Evolutionary conservation across 495 filamentous ascomycete genomes (phyloP).

Genomic region (Sordaria brevicollis): DNA sequence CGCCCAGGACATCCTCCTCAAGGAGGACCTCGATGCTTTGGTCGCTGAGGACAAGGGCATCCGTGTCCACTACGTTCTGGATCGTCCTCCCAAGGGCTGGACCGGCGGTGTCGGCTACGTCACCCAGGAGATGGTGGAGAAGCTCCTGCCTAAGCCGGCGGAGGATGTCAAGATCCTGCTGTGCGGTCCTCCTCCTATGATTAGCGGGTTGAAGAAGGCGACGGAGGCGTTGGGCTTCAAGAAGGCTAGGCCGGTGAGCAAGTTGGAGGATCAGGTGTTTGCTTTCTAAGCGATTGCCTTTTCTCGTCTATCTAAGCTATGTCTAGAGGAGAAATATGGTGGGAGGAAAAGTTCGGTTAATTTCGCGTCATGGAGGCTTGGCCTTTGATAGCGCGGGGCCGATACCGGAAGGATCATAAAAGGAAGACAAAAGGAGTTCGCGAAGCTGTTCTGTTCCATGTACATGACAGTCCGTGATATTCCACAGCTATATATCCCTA

Average conservation of each 20-base stretch:
- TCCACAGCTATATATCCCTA: neutral
- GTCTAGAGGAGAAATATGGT: neutral
- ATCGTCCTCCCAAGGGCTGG: constrained; percentile 91
- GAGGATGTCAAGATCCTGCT: constrained; percentile 89
- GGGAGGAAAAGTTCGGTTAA: neutral
- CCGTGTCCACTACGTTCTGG: constrained; percentile 85
- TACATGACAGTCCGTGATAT: neutral
- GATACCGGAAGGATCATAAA: neutral
- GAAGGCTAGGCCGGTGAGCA: constrained; percentile 89
- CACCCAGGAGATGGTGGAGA: constrained; percentile 82
- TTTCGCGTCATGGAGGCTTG: neutral
- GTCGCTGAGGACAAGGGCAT: constrained; percentile 66
- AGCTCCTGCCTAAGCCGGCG: constrained; percentile 73
- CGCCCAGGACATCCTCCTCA: constrained; percentile 80
- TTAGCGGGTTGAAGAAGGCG: constrained; percentile 94
- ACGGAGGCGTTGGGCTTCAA: constrained; percentile 79
- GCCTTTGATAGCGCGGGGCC: neutral
- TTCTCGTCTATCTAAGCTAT: neutral
- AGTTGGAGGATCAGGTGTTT: constrained; percentile 95
- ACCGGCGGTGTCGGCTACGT: constrained; percentile 86
- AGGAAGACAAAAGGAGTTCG: neutral
- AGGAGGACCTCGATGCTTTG: constrained; percentile 78
- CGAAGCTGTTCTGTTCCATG: neutral
- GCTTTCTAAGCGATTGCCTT: constrained; percentile 57
- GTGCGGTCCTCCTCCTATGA: constrained; percentile 94